These are phyloP conservation scores for Warburgia ugandensis DNA, from an alignment of 164 flowering plant species.

Conservation along the genomic window DNA sequence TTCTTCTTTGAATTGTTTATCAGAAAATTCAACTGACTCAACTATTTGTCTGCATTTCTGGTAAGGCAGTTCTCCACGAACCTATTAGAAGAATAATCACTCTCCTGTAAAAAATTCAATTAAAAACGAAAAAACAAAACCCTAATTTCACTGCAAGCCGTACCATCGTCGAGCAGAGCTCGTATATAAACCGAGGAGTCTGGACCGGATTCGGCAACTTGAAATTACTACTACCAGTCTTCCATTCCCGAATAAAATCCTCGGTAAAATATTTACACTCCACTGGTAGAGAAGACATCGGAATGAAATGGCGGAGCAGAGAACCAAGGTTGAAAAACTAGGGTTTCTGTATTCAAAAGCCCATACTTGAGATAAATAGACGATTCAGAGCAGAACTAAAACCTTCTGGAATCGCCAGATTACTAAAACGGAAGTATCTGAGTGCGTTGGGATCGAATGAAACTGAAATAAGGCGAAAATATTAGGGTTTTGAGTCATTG, in stretches of 20 bases:
- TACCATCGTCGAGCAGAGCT: constrained; percentile 78
- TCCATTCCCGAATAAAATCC: constrained; percentile 64
- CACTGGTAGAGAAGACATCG: constrained; percentile 59
- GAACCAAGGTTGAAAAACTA: too few species aligned
- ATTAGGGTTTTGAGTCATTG: too few species aligned
- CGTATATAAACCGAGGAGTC: constrained; percentile 70
- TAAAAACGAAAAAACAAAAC: not conserved
- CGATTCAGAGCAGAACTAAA: too few species aligned
- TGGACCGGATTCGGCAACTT: constrained; percentile 50
- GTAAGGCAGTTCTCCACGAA: constrained; percentile 70
- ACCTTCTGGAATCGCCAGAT: too few species aligned
- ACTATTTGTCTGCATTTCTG: constrained; percentile 69
- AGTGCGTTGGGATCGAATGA: too few species aligned
- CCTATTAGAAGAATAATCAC: constrained; percentile 31
- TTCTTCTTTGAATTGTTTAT: constrained; percentile 38
- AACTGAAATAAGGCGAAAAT: too few species aligned
- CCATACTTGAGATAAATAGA: too few species aligned
- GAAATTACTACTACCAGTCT: constrained; percentile 40
- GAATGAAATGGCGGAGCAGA: too few species aligned
- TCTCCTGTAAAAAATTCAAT: not conserved
- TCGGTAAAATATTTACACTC: constrained; percentile 63
- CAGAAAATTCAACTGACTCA: constrained; percentile 65
- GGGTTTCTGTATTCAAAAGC: too few species aligned
- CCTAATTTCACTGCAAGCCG: not conserved
- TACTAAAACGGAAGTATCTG: too few species aligned